Percentiles rank a stretch among this genome's conserved stretches.
Conservation (phyloP, 1,139 yeast genomes). For the Saccharomycopsis crataegensis region DNA sequence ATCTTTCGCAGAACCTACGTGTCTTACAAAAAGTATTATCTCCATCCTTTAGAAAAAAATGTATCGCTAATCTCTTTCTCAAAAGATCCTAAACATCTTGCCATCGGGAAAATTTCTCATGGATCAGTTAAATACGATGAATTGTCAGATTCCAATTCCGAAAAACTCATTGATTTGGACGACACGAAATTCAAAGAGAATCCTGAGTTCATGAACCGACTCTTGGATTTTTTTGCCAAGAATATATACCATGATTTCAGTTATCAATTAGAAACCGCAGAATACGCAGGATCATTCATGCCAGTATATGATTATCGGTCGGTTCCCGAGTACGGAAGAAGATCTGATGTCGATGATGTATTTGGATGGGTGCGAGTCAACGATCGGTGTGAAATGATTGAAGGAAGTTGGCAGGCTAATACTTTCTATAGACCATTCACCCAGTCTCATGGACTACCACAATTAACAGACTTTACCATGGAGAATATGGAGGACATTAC, state of each 20-base stretch:
- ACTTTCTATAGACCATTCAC: constrained; percentile 52
- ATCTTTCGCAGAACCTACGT: not conserved
- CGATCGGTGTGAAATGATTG: constrained; percentile 45
- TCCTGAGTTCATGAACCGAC: constrained; percentile 24
- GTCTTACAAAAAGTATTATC: constrained; percentile 2
- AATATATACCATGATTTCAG: constrained; percentile 44
- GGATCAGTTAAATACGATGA: constrained; percentile 19
- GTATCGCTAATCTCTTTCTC: constrained; percentile 28
- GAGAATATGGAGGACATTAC: constrained; percentile 32
- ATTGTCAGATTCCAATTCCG: constrained; percentile 4
- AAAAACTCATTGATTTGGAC: not conserved
- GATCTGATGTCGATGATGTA: constrained; percentile 66
- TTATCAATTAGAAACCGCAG: constrained; percentile 55
- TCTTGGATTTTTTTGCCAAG: constrained; percentile 29
- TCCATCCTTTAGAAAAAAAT: constrained; percentile 8
- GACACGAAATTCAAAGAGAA: constrained; percentile 25
- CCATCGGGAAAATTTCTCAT: constrained; percentile 25
- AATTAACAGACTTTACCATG: constrained; percentile 47
- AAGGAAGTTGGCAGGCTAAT: constrained; percentile 52
- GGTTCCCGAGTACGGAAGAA: constrained; percentile 59
- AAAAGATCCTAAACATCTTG: constrained; percentile 28
- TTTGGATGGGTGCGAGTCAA: constrained; percentile 65
- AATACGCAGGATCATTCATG: constrained; percentile 50
- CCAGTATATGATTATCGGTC: constrained; percentile 68
- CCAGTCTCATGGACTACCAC: constrained; percentile 43